phyloP scores from a whole-genome alignment of 2,329 filamentous ascomycete genomes.

The Colletotrichum kahawae region DNA sequence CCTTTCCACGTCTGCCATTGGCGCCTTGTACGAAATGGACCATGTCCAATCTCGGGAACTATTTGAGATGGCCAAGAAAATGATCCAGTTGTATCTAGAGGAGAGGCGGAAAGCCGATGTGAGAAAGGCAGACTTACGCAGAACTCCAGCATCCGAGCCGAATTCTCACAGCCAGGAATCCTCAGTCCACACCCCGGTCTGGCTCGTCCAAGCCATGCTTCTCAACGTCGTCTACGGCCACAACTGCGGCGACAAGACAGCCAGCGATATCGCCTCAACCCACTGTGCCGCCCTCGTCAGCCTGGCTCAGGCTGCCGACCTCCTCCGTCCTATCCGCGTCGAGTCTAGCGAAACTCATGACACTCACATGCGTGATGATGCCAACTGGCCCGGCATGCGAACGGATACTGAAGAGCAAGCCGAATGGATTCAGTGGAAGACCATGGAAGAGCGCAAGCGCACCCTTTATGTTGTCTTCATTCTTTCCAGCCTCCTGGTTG shows the following conservation, averaged over 20 bases:
- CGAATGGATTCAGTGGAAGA: conserved; percentile 93
- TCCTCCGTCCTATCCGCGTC: conserved; percentile 56
- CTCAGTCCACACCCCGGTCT: conserved; percentile 80
- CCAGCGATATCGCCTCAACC: conserved; percentile 89
- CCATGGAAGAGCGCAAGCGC: conserved; percentile 86
- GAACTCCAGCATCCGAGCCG: conserved; percentile 52
- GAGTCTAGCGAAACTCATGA: conserved; percentile 56
- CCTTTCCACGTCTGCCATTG: conserved; percentile 82
- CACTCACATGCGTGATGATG: conserved; percentile 61
- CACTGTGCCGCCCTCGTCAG: conserved; percentile 92
- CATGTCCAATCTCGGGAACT: conserved; percentile 79
- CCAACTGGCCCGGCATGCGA: conserved; percentile 49
- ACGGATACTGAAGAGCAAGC: conserved; percentile 62
- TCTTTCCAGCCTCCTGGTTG: conserved; percentile 87
- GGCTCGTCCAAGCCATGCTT: conserved; percentile 96
- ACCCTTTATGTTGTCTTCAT: conserved; percentile 92
- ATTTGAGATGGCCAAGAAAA: conserved; percentile 92
- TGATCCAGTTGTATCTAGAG: conserved; percentile 92
- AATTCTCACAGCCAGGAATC: conserved; percentile 58
- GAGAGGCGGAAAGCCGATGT: conserved; percentile 88
- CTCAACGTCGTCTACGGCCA: conserved; percentile 96
- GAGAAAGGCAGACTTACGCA: conserved; percentile 63
- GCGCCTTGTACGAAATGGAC: conserved; percentile 82
- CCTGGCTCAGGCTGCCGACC: conserved; percentile 85
- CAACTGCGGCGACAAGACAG: conserved; percentile 89